Evolutionary conservation across 1,284 basidiomycete species (phyloP), one percentile per base, ranked within the genome.

Genomic region (Coniferiporia sulphurascens): DNA sequence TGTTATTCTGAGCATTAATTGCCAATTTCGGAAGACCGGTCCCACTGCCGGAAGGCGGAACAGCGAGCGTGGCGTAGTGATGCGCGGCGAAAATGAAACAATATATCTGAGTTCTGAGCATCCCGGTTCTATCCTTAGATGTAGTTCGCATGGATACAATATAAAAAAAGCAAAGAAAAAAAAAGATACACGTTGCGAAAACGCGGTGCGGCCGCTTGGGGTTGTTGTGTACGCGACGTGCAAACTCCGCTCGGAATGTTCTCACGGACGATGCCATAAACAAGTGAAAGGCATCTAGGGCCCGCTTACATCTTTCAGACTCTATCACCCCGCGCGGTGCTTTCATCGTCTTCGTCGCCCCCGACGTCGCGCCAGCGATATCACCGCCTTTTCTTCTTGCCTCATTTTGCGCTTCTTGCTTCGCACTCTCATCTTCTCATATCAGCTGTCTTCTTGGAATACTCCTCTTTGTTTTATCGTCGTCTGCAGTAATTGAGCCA

Each of bases 351-450:
- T 27, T 52, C n/a, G 13, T 51, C 50, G 15, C 44, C 44, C 53
- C 35, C 57, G 36, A 19, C 52, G 44, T 51, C 27, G 27, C 58
- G 48, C 51, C 45, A 51, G 48, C 36, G 52, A 56, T 51, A 44
- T 58, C 34, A 53, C 62, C 53, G 62, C 67, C 62, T 65, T 65
- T 54, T 63, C 49, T 63, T 34, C 56, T 64, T 56, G 58, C 64
- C 21, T 44, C 22, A 52, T 49, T 53, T 27, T 27, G 27, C 27
- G 44, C 48, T 61, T 55, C 56, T 58, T 34, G 21, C 35, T 56
- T 60, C 19, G 38, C 27, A 36, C 38, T 44, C 35, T 19, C 35
- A 51, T 56, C 27, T 58, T 63, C 35, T 58, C 66, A 44, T 54
- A 48, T 48, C 50, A 32, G 6, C 36, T 27, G 17, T 55, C 44